A percentile compares a stretch with the other conserved stretches of the same genome.
Evolutionary conservation across 208 protist genomes (phyloP).

Genomic region (Trypanosoma scelopori): DNA sequence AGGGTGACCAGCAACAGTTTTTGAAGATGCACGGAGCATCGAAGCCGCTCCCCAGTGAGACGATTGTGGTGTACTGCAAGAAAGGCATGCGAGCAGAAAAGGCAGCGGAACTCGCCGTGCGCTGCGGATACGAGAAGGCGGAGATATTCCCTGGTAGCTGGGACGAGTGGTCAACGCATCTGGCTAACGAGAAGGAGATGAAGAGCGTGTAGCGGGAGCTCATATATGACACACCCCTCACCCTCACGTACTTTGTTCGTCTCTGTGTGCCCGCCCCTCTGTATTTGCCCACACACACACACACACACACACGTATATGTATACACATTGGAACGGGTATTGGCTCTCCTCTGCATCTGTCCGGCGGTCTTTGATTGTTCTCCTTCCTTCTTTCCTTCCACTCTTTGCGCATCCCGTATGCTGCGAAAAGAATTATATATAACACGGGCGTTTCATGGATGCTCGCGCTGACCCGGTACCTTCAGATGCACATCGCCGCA

Average conservation of each 20-base stretch:
- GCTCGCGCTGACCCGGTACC: constrained; percentile 19
- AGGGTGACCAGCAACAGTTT: constrained; percentile 45
- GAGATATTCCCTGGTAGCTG: constrained; percentile 75
- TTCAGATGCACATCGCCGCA: constrained; percentile 33
- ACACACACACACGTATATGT: too few species aligned
- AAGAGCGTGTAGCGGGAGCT: constrained; percentile 1
- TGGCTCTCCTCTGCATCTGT: too few species aligned
- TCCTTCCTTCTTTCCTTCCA: constrained; percentile 5
- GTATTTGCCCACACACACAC: too few species aligned
- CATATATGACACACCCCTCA: too few species aligned
- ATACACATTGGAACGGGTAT: too few species aligned
- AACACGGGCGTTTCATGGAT: too few species aligned
- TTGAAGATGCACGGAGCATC: constrained; percentile 30
- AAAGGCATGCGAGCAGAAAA: constrained; percentile 52
- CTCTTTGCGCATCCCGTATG: background rate
- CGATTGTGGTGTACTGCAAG: constrained; percentile 73
- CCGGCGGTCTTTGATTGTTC: too few species aligned
- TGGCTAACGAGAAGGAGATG: constrained; percentile 17
- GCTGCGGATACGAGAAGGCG: constrained; percentile 54
- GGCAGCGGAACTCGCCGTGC: constrained; percentile 34
- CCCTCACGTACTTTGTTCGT: too few species aligned
- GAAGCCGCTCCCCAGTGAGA: constrained; percentile 47
- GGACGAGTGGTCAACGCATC: constrained; percentile 63
- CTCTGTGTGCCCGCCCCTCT: too few species aligned
- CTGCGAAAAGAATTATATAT: background rate